Base-by-base conservation (phyloP, 2,329 filamentous ascomycete species). In the Phaeomoniella chlamydospora region DNA sequence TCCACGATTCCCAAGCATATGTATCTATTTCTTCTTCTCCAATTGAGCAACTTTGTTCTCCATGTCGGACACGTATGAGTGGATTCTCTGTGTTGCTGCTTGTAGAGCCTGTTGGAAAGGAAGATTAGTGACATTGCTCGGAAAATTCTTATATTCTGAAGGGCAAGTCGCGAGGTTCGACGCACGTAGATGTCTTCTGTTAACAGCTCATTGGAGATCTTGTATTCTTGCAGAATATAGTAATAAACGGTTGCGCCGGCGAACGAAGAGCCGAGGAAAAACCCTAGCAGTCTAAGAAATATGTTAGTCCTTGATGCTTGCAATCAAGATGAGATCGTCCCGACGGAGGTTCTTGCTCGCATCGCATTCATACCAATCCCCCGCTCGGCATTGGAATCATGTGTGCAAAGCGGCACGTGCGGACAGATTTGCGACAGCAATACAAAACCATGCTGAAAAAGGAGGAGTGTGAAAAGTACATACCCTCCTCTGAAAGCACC, bases 151-250 rank as follows among this genome's bases (percentile, higher is more conserved):
- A 29, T 18, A 29, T 9, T 19, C 13, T 5, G 18, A 35, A 29
- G 17, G 19, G 5, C 6, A 29, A 6, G 34, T 35, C n/a, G 12
- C 12, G 18, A 18, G 34, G 13, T 34, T 34, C 34, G 15, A 15
- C 35, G 31, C 35, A 94, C 88, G 62, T 88, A 88, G 57, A 96
- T 94, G 61, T 96, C 88, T 62, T 94, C 86, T 41, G 80, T 88
- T 61, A 96, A 67, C 53, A 94, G 72, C 62, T 93, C 83, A 65
- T 94, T 96, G 48, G 85, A 83, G 31, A 86, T 70, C 64, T 86
- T 85, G 68, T 94, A 96, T 60, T 96, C 87, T 56, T 88, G 77
- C 49, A 96, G 65, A 46, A 94, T 74, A 59, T 96, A 96, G 58
- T 84, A 86, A 65, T 94, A 96, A 49, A 92, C 80, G 39, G 75